Conservation (phyloP, 2,329 filamentous ascomycete genomes). For the Teratosphaeria zuluensis region DNA sequence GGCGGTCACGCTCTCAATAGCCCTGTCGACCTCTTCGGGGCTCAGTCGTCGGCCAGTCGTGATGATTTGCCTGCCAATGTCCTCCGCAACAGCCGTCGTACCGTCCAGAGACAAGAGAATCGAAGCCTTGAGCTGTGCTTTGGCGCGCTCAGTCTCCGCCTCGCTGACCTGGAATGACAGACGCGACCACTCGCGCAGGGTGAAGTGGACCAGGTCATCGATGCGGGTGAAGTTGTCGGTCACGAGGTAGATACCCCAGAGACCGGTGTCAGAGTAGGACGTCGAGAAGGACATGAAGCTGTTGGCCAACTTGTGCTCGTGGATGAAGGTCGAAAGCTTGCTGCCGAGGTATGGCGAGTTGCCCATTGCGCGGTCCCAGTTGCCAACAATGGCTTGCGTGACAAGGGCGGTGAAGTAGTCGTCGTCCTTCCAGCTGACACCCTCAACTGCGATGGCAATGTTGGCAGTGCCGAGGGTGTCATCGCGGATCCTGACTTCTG, state of each 20-base stretch:
- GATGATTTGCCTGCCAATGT: slow-evolving; percentile 97
- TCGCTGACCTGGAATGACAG: slow-evolving; percentile 79
- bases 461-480: slow-evolving; percentile 94
- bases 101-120: slow-evolving; percentile 95
- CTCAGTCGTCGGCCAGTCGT: slow-evolving; percentile 88
- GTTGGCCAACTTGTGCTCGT: slow-evolving; percentile 92
- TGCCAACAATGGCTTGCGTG: slow-evolving; percentile 95
- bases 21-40: slow-evolving; percentile 88
- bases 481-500: slow-evolving; percentile 89
- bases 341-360: slow-evolving; percentile 94
- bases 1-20: slow-evolving; percentile 79
- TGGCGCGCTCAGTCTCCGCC: slow-evolving; percentile 93
- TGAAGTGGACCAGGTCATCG: slow-evolving; percentile 96
- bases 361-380: slow-evolving; percentile 99
- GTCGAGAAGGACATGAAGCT: slow-evolving; percentile 99
- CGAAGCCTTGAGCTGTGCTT: slow-evolving; percentile 97
- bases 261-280: slow-evolving; percentile 98
- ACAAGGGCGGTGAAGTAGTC: slow-evolving; percentile 99
- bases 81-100: slow-evolving; percentile 93
- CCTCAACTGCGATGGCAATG: slow-evolving; percentile 96
- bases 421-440: slow-evolving; percentile 98
- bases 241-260: slow-evolving; percentile 99
- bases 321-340: slow-evolving; percentile 92
- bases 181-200: slow-evolving; percentile 95
- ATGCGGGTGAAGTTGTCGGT: slow-evolving; percentile 78